Evolutionary conservation across 1,139 yeast species (phyloP), one percentile per base, ranked within the genome.

Genomic region (Kodamaea arcana): DNA sequence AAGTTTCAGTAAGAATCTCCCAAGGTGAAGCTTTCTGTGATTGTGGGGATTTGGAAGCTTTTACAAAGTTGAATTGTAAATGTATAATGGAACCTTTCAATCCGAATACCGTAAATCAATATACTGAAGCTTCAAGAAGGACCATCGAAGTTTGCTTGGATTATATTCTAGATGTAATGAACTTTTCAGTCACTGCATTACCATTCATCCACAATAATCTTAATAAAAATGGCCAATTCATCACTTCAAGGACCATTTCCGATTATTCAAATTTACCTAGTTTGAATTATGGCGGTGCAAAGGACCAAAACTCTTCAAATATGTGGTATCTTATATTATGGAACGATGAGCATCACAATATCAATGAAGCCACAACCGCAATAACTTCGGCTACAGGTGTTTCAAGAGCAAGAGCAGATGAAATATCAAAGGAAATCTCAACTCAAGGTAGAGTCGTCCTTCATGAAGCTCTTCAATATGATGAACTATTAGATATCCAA

Each of bases 11-110:
- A 29, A 72, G 72, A 43, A 62, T 65, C 9, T 70, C 85, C 3
- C 45, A 56, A 2, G 80, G 75, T 1, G 48, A 48, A 5, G 86
- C 90, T 2, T 74, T 82, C 15, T 92, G 97, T 55, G 97, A 92
- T 54, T 92, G 97, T 61, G 97, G 97, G 2, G 96, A 92, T 52
- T 69, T 75, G 0, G 86, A 82, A 42, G 94, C 95, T 0, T 90
- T 95, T 80, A 56, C 53, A 4, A 58, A 63, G 3, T 62, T 80
- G 34, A 61, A 75, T 36, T 90, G 97, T 56, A 55, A 51, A 30
- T 62, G 69, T 40, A 56, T 52, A 29, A 25, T 28, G 15, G 36
- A 24, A 5, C 17, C 29, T 9, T 24, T 37, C 11, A 39, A 32
- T 14, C 12, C 28, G 9, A 34, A 27, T 3, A 16, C 30, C 14